Base-by-base conservation (phyloP, 1,284 basidiomycete species). In the Afroboletus lepidellus region DNA sequence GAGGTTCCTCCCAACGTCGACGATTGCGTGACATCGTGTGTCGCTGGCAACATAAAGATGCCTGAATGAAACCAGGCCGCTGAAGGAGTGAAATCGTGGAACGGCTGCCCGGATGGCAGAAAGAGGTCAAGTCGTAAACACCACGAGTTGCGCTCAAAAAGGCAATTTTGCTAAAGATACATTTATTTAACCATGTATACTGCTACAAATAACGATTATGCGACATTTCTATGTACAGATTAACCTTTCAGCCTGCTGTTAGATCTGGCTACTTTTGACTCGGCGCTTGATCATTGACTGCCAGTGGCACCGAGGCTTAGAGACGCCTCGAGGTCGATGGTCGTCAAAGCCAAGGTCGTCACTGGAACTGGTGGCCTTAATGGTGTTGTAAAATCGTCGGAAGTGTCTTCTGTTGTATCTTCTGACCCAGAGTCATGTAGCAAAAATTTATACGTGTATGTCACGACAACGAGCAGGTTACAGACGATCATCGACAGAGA, bases 401-500 rank as follows among this genome's bases (percentile, higher is more conserved):
- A 30, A 13, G 25, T 20, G 16, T 39, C 38, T 20, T 42, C 41
- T 20, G 27, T 30, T 15, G 41, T 29, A 2, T 6, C 15, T 7
- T 4, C 15, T 8, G 27, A 39, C 48, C 21, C 21, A 3, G 32
- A n/a, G 32, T 44, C 29, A 18, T 18, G 43, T 11, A 42, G 50
- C 3, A 62, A 11, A 30, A 48, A 46, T 6, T 58, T 58, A 43
- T 61, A 68, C 2, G 56, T 16, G 21, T 50, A 57, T 1, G 64
- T 63, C 27, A 66, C 64, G 41, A 65, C 51, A 20, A 66, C 64
- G 21, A 68, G 54, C 21, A 65, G 18, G 30, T 68, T 68, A 32
- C 64, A 66, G 13, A 68, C 57, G 23, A 68, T 25, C 12, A 65
- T 45, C 3, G 59, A 57, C 3, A 62, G 20, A 16, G 51, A 42